Percentiles rank a stretch among this genome's conserved stretches.
Conservation (phyloP, 208 protist species). For the Crithidia thermophila region DNA sequence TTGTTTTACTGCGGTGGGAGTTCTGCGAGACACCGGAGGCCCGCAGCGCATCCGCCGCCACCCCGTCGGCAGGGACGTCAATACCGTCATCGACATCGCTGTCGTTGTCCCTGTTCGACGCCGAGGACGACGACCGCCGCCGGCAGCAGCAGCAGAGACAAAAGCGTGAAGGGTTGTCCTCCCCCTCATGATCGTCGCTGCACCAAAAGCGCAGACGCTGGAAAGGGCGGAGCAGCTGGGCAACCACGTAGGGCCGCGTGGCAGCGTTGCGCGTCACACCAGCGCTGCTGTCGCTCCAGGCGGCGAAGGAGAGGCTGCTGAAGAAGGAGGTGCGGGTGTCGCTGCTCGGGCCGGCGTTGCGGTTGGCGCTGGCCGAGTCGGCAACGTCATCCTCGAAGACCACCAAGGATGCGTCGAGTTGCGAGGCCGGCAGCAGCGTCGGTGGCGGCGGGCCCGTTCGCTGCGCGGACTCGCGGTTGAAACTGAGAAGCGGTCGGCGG, state of each 20-base stretch:
- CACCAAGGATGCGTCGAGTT: not conserved
- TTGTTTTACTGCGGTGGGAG: not conserved
- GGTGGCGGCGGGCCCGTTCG: not conserved
- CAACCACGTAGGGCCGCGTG: not conserved
- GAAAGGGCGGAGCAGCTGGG: conserved; percentile 20
- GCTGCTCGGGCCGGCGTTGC: not conserved
- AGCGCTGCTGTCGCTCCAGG: not conserved
- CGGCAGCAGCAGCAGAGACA: not conserved
- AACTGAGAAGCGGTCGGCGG: conserved; percentile 11
- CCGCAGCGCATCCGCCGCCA: conserved; percentile 4
- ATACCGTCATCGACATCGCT: conserved; percentile 10
- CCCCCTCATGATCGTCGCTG: not conserved
- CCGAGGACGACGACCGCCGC: not conserved
- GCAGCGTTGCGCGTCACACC: not conserved
- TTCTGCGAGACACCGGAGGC: not conserved
- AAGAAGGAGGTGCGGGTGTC: conserved; percentile 23
- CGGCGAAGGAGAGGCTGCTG: conserved; percentile 22
- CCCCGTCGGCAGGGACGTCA: not conserved
- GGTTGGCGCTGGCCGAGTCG: not conserved
- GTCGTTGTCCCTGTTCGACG: not conserved
- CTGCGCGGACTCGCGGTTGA: conserved; percentile 2
- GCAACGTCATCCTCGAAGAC: conserved; percentile 13
- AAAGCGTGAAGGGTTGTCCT: not conserved
- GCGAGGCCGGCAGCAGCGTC: not conserved
- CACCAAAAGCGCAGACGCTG: conserved; percentile 20